phyloP scores from a whole-genome alignment of 1,139 yeast genomes.

The Blastobotrys persicus region DNA sequence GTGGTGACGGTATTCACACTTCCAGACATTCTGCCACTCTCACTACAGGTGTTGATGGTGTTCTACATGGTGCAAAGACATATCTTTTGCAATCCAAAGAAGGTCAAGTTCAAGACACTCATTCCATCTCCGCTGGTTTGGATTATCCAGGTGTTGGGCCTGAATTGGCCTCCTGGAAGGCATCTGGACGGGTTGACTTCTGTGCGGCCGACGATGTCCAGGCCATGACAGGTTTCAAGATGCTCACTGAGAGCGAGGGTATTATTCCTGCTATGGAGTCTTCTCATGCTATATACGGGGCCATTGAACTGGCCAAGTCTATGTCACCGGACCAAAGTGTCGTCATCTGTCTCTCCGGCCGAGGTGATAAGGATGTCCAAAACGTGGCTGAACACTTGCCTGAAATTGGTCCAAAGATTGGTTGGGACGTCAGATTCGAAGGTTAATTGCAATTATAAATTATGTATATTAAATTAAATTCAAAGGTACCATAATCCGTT shows the following conservation, averaged over 20 bases:
- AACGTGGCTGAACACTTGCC: slow-evolving; percentile 95
- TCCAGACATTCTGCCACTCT: slow-evolving; percentile 88
- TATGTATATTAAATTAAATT: no score
- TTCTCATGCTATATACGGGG: slow-evolving; percentile 94
- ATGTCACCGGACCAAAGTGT: slow-evolving; percentile 76
- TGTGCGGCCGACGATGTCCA: slow-evolving; percentile 91
- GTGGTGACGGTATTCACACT: slow-evolving; percentile 94
- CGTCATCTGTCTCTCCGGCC: slow-evolving; percentile 88
- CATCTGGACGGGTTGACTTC: slow-evolving; percentile 86
- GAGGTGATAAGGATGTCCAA: slow-evolving; percentile 99
- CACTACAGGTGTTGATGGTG: slow-evolving; percentile 92
- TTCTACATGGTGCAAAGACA: slow-evolving; percentile 95
- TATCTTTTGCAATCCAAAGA: slow-evolving; percentile 85
- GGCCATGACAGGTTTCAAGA: slow-evolving; percentile 85
- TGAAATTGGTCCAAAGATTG: slow-evolving; percentile 80
- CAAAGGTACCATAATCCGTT: no score
- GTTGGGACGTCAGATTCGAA: slow-evolving; percentile 92
- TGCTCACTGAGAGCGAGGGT: slow-evolving; percentile 91
- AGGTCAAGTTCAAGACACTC: slow-evolving; percentile 97
- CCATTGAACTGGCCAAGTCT: slow-evolving; percentile 80
- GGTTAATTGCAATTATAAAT: slow-evolving; percentile 7
- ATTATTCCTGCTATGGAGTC: slow-evolving; percentile 98
- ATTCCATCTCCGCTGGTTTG: slow-evolving; percentile 95
- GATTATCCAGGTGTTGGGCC: slow-evolving; percentile 99
- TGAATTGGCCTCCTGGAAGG: slow-evolving; percentile 93